Evolutionary conservation across 495 filamentous ascomycete species (phyloP), one percentile per base, ranked within the genome.

Genomic region (Aspergillus bertholletiae): DNA sequence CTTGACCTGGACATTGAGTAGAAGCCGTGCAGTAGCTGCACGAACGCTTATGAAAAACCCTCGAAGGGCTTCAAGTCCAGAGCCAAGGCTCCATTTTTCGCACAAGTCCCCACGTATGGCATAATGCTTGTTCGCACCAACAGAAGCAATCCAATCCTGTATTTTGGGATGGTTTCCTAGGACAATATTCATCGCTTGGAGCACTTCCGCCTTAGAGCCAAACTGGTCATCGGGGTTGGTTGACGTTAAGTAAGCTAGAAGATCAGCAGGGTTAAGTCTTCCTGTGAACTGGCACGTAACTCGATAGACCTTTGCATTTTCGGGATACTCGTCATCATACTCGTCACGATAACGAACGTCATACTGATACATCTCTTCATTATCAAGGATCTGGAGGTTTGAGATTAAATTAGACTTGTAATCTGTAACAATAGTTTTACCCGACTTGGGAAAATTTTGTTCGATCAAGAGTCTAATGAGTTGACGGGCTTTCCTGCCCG

Each of bases 11-110:
- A 82, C 77, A 49, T 90, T 88, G 4, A 88, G 65, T 1, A 89
- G 70, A 9, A 88, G 59, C 6, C 86, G 78, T 3, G 81, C 79
- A 3, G 87, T 88, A 8, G 83, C 84, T 0, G 79, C 73, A 21
- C 87, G 84, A 15, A 85, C 80, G 66, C 85, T 88, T 49, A 84
- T 74, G 55, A 87, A 88, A 58, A 80, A 89, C 0, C 88, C 87
- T 46, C 87, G 80, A 0, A 86, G 66, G 3, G 80, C 77, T 1
- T 78, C 64, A 0, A 83, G 66, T 7, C 77, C 78, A 11, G 63
- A 64, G 8, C 63, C 65, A 0, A 79, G 66, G 28, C 63, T 57
- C 24, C 55, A 65, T 7, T 53, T 65, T 37, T 79, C 76, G 2
- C 59, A 53, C 0, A 57, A 41, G 5, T 30, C 55, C 13, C 51